Base-by-base conservation (phyloP, 805 yeast genomes). In the Zygotorulaspora danielsina region DNA sequence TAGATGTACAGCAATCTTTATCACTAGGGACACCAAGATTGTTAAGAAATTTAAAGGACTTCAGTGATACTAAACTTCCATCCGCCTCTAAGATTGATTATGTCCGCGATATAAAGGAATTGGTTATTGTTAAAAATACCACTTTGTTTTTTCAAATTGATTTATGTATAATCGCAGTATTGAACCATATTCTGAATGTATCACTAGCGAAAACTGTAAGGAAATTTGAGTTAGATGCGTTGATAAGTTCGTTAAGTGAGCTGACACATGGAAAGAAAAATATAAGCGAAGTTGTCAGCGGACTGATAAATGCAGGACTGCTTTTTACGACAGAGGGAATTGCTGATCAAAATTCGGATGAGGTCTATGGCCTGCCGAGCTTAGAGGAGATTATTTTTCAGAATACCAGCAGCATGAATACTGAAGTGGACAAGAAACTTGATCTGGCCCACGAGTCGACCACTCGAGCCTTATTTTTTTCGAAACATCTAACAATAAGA, bases 101-200 rank as follows among this genome's bases (percentile, higher is more conserved):
- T 32, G 64, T 61, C 17, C 55, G 58, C 37, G 70, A 68, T 49
- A 44, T 61, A 25, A 64, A 63, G 44, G 80, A 75, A 47, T 58
- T 72, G 26, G 60, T 69, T 16, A 73, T 75, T 19, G 74, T 75
- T 6, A 63, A 67, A 35, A 70, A 71, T 51, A 69, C 71, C 29
- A 70, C 71, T 17, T 65, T 68, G 19, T 73, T 75, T 33, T 67
- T 68, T 40, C 66, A 67, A 29, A 67, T 73, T 21, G 76, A 74
- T 51, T 59, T 63, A 22, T 51, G 72, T 36, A 57, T 75, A 2
- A 54, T 59, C 16, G 52, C 65, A 5, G 60, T 59, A 1, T 39
- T 61, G 24, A 61, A 61, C 37, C 62, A 59, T 38, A 50, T 61
- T 31, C 40, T 61, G 38, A 61, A 61, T 30, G 61, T 61, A 6